A percentile compares a stretch with the other conserved stretches of the same genome.
phyloP scores from a whole-genome alignment of 2,329 filamentous ascomycete genomes.

The Calonectria honghensis region DNA sequence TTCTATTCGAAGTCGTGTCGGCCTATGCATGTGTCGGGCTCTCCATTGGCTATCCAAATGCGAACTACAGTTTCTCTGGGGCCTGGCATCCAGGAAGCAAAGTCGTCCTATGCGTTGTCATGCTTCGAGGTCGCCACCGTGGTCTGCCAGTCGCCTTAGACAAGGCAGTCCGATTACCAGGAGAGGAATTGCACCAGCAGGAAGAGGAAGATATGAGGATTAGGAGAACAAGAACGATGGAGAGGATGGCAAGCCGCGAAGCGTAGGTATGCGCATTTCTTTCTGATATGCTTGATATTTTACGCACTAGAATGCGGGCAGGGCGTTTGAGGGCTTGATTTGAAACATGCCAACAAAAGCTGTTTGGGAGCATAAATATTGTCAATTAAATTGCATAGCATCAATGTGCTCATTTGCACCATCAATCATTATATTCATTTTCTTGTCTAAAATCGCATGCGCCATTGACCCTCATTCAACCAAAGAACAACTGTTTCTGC shows the following conservation, averaged over 20 bases:
- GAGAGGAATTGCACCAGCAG: constrained; percentile 55
- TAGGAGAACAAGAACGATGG: constrained; percentile 55
- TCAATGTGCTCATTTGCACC: constrained; percentile 17
- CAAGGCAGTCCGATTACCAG: constrained; percentile 69
- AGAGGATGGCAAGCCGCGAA: constrained; percentile 53
- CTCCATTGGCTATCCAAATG: constrained; percentile 72
- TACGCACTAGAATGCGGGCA: constrained; percentile 20
- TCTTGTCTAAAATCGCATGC: background rate
- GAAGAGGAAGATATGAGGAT: constrained; percentile 58
- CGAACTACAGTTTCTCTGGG: constrained; percentile 73
- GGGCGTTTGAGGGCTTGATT: constrained; percentile 24
- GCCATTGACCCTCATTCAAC: constrained; percentile 54
- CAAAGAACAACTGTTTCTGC: constrained; percentile 73
- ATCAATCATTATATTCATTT: constrained; percentile 39
- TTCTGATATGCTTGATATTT: constrained; percentile 20
- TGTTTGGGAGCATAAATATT: background rate
- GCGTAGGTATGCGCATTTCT: constrained; percentile 27
- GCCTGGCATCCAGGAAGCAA: constrained; percentile 74
- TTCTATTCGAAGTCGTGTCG: constrained; percentile 74
- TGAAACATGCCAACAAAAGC: background rate
- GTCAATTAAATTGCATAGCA: background rate
- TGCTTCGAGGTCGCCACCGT: constrained; percentile 74
- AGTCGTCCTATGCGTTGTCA: constrained; percentile 74
- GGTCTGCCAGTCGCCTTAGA: constrained; percentile 74
- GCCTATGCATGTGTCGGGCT: constrained; percentile 79